Evolutionary conservation across 2,329 filamentous ascomycete genomes (phyloP).

Genomic region (Scedosporium dehoogii): DNA sequence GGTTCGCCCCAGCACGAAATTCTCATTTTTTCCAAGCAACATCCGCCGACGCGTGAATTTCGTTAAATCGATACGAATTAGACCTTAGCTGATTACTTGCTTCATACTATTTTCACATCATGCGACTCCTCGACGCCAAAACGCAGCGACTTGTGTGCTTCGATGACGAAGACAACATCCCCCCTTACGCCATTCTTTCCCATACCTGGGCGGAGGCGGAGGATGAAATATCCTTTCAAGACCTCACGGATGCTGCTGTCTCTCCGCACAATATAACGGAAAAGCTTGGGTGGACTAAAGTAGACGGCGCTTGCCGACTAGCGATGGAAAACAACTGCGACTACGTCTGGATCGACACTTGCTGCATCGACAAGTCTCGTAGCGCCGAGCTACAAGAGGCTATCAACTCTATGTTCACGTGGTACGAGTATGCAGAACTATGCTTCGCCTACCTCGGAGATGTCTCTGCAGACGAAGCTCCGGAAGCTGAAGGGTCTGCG

Average conservation of each 20-base stretch:
- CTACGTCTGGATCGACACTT: conserved; percentile 19
- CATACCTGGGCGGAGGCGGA: conserved; percentile 17
- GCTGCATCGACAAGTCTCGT: conserved; percentile 19
- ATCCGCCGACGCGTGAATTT: too few relatives aligned
- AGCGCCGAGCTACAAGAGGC: conserved; percentile 16
- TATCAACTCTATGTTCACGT: conserved; percentile 17
- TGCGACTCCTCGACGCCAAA: too few relatives aligned
- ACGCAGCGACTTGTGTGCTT: too few relatives aligned
- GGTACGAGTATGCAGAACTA: conserved; percentile 15
- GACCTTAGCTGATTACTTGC: too few relatives aligned
- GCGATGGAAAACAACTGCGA: conserved; percentile 13
- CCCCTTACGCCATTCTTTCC: conserved; percentile 21
- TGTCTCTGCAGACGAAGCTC: conserved; percentile 7
- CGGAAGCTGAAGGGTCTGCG: not conserved
- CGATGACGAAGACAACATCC: conserved; percentile 7
- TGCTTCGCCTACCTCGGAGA: conserved; percentile 18
- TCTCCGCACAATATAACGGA: not conserved
- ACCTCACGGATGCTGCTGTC: not conserved
- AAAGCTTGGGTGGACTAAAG: not conserved
- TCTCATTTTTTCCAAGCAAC: too few relatives aligned
- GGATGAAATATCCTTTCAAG: conserved; percentile 12
- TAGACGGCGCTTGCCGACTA: conserved; percentile 8
- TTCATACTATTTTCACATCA: too few relatives aligned
- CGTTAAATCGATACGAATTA: too few relatives aligned
- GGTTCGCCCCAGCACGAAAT: too few relatives aligned